These are phyloP conservation scores for Umbelopsis sp. DNA, from an alignment of 371 early-diverging fungal species.

Conservation along the genomic window DNA sequence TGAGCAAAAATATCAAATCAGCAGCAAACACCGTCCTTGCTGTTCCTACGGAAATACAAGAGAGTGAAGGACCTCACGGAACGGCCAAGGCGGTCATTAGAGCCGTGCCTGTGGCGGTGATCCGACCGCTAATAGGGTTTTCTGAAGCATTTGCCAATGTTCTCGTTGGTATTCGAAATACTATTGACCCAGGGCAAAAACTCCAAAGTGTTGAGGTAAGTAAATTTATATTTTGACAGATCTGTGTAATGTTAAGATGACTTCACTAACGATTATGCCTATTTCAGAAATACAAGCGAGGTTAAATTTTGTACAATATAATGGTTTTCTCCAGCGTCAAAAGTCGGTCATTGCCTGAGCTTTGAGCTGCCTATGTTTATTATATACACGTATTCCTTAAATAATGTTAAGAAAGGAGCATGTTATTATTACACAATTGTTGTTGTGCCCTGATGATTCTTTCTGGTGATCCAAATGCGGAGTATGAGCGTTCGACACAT, in stretches of 20 bases:
- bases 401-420: too few species aligned
- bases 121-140: conserved; percentile 95
- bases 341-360: too few species aligned
- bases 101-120: conserved; percentile 93
- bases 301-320: conserved; percentile 7
- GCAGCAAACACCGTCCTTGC: conserved; percentile 90
- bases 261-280: neutral
- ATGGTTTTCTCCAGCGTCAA: neutral
- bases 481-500: neutral
- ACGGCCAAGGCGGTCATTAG: conserved; percentile 76
- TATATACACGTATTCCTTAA: neutral
- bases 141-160: conserved; percentile 93
- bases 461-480: neutral
- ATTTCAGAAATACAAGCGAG: conserved; percentile 21
- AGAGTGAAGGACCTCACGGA: conserved; percentile 51
- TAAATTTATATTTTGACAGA: conserved; percentile 1
- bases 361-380: neutral
- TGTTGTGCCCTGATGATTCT: too few species aligned
- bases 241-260: neutral
- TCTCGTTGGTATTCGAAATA: conserved; percentile 87
- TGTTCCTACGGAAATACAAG: conserved; percentile 85
- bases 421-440: too few species aligned
- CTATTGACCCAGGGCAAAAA: conserved; percentile 82
- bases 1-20: conserved; percentile 75
- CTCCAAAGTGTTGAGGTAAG: conserved; percentile 83